Conservation (phyloP, 2,329 filamentous ascomycete species). For the Apiospora rasikravindrae region DNA sequence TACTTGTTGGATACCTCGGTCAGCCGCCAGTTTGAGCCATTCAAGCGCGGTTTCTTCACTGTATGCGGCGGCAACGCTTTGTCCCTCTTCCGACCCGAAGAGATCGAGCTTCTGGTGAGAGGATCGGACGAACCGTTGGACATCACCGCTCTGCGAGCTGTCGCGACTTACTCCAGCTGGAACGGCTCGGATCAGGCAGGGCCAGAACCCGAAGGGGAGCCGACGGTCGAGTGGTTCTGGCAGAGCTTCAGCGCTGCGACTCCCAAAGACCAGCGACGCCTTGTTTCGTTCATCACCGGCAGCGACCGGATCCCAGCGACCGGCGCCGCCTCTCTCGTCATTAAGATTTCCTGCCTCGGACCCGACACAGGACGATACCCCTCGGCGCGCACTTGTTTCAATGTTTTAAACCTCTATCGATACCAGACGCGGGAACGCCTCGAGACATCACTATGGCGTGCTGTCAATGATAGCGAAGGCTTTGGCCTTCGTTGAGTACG, state of each 20-base stretch:
- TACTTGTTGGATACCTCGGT: conserved; percentile 82
- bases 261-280: conserved; percentile 73
- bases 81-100: conserved; percentile 85
- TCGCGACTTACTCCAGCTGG: conserved; percentile 87
- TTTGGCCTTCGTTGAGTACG: conserved; percentile 78
- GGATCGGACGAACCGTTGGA: conserved; percentile 86
- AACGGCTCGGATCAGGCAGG: conserved; percentile 19
- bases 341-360: conserved; percentile 77
- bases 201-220: conserved; percentile 61
- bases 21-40: conserved; percentile 85
- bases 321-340: conserved; percentile 77
- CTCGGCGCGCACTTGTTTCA: conserved; percentile 90
- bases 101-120: conserved; percentile 86
- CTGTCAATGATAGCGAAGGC: conserved; percentile 88
- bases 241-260: conserved; percentile 72
- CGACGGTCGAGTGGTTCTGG: conserved; percentile 88
- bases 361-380: conserved; percentile 78
- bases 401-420: conserved; percentile 77
- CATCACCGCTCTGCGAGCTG: conserved; percentile 74
- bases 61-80: conserved; percentile 89
- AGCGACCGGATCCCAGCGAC: conserved; percentile 90
- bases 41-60: conserved; percentile 92
- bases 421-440: conserved; percentile 72
- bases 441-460: conserved; percentile 78
- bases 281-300: conserved; percentile 87